Conservation (phyloP, 805 yeast species). For the Candida golubevii region DNA sequence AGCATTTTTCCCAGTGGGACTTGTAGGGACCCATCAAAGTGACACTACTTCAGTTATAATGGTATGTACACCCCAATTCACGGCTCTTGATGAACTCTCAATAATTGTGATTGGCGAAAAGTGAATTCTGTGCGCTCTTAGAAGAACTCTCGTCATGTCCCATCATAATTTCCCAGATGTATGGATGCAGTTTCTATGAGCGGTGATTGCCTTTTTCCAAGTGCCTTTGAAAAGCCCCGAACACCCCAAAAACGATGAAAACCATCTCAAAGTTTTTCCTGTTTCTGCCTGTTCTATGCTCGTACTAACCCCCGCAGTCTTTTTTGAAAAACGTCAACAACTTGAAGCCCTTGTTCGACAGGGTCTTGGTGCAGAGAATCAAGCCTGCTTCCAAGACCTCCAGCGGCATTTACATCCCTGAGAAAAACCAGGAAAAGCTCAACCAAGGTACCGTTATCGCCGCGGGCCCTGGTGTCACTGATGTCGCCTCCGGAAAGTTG, state of each 20-base stretch:
- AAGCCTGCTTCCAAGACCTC: constrained; percentile 90
- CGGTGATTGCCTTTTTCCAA: neutral
- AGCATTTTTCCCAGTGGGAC: neutral
- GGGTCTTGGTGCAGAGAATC: constrained; percentile 91
- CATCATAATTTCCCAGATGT: too few relatives aligned
- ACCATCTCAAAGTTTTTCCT: too few relatives aligned
- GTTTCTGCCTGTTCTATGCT: neutral
- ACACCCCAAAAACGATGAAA: neutral
- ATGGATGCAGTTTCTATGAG: too few relatives aligned
- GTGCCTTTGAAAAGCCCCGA: neutral
- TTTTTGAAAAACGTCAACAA: constrained; percentile 78
- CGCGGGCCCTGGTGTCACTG: constrained; percentile 89
- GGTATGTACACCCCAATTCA: too few relatives aligned
- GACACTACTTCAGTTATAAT: too few relatives aligned
- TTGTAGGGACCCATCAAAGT: too few relatives aligned
- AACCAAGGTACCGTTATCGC: constrained; percentile 90
- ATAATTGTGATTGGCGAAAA: too few relatives aligned
- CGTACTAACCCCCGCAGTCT: constrained; percentile 38
- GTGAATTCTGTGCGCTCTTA: too few relatives aligned
- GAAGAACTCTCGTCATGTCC: too few relatives aligned
- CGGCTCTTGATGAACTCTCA: too few relatives aligned
- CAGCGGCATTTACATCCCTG: constrained; percentile 90
- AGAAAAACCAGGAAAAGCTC: constrained; percentile 90
- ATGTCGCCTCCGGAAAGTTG: constrained; percentile 64
- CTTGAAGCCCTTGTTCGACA: constrained; percentile 89